Percentiles rank a stretch among this genome's conserved stretches.
These are phyloP conservation scores for Exophiala calicioides DNA, from an alignment of 2,329 filamentous ascomycete genomes.

Conservation along the genomic window DNA sequence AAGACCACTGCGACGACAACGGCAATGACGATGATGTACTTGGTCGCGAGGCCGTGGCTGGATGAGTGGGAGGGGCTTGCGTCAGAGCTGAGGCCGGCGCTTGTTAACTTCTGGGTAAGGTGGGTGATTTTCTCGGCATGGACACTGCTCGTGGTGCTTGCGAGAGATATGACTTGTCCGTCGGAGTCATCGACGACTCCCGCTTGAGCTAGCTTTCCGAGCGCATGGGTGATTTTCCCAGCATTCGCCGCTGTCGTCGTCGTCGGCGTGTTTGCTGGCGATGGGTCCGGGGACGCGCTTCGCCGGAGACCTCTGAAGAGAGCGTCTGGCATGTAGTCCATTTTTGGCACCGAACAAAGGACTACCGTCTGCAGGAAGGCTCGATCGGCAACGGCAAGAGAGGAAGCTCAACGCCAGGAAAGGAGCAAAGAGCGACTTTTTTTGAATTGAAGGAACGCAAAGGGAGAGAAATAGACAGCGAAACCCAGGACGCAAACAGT, in stretches of 20 bases:
- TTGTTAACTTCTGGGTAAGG: slow-evolving; percentile 12
- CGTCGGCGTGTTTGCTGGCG: slow-evolving; percentile 4
- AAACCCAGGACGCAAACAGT: slow-evolving; percentile 8
- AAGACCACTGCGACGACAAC: slow-evolving; percentile 18
- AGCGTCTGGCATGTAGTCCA: slow-evolving; percentile 17
- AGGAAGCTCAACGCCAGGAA: background rate
- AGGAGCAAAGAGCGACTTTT: slow-evolving; percentile 6
- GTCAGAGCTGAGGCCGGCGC: slow-evolving; percentile 18
- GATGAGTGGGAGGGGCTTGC: slow-evolving; percentile 1
- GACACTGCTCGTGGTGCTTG: slow-evolving; percentile 11
- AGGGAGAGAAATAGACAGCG: slow-evolving; percentile 5
- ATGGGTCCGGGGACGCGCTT: slow-evolving; percentile 8
- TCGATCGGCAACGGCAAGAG: background rate
- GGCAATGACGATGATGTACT: slow-evolving; percentile 23
- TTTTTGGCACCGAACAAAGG: background rate
- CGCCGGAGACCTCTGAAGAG: slow-evolving; percentile 10
- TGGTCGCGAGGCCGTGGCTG: slow-evolving; percentile 16
- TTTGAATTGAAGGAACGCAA: slow-evolving; percentile 2
- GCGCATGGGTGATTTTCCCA: slow-evolving; percentile 18
- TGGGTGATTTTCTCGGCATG: slow-evolving; percentile 21
- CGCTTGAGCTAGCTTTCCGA: slow-evolving; percentile 20
- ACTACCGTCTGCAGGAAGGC: background rate
- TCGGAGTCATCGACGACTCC: slow-evolving; percentile 18
- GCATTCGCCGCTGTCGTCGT: slow-evolving; percentile 5
- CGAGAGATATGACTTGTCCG: slow-evolving; percentile 5